phyloP scores from a whole-genome alignment of 768 basidiomycete genomes.

The Calvatia gigantea region DNA sequence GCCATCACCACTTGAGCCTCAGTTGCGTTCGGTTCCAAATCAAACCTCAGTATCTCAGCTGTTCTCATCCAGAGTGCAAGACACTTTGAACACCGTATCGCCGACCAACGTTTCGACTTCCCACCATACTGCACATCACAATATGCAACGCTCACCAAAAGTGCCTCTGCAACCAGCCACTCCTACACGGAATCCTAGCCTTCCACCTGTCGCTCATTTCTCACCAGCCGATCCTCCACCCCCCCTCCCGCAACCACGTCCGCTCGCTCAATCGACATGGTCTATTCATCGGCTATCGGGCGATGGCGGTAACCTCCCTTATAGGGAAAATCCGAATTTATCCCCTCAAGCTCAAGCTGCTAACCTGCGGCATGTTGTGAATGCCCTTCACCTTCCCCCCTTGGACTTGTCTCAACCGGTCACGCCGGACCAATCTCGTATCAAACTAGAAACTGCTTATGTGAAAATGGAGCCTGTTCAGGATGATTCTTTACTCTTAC shows the following conservation, averaged over 20 bases:
- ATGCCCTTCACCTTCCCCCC: background rate
- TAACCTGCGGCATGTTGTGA: constrained; percentile 6
- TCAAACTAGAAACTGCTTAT: too few relatives aligned
- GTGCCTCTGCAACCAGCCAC: background rate
- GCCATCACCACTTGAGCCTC: background rate
- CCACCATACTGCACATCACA: background rate
- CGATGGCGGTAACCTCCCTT: constrained; percentile 9
- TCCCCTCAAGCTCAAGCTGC: constrained; percentile 10
- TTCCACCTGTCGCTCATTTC: constrained; percentile 6
- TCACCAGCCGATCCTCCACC: constrained; percentile 1
- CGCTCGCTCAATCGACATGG: background rate
- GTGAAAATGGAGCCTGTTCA: constrained; percentile 3
- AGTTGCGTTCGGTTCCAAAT: background rate
- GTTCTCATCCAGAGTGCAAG: background rate
- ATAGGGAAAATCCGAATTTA: background rate
- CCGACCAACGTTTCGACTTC: background rate
- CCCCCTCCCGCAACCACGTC: background rate
- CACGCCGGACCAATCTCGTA: too few relatives aligned
- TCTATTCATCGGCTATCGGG: constrained; percentile 3
- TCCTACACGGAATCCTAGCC: background rate
- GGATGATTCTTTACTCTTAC: background rate
- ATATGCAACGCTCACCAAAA: background rate
- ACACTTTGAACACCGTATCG: background rate
- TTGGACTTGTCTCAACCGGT: background rate
- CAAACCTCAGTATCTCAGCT: background rate